These are phyloP conservation scores for Linum trigynum DNA, from an alignment of 345 rosid genomes.

Conservation along the genomic window DNA sequence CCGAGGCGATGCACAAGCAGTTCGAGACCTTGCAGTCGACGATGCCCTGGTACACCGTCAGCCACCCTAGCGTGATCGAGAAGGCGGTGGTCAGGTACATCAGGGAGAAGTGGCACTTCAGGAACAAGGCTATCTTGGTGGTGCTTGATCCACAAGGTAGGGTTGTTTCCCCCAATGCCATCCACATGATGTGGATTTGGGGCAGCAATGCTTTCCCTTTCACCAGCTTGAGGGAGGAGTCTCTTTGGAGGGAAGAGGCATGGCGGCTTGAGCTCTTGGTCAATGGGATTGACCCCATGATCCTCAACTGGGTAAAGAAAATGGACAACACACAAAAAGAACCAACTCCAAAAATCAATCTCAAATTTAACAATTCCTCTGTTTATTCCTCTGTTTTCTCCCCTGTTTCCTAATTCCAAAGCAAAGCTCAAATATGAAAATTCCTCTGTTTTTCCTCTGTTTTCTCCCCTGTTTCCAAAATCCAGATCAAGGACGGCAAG, in stretches of 20 bases:
- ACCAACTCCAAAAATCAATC: neutral
- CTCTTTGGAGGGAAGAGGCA: constrained; percentile 51
- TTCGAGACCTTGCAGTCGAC: constrained; percentile 37
- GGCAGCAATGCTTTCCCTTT: constrained; percentile 64
- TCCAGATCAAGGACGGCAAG: constrained; percentile 31
- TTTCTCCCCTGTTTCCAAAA: too few relatives aligned
- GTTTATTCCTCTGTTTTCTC: neutral
- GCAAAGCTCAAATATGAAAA: neutral
- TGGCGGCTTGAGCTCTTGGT: constrained; percentile 56
- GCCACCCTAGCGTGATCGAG: constrained; percentile 47
- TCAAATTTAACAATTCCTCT: neutral
- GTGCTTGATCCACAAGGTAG: constrained; percentile 77
- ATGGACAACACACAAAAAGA: neutral
- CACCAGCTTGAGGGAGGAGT: constrained; percentile 44
- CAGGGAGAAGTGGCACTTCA: constrained; percentile 56
- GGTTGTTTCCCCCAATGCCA: constrained; percentile 57
- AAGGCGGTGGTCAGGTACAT: constrained; percentile 41
- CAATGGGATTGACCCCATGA: constrained; percentile 35
- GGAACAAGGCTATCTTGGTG: constrained; percentile 56
- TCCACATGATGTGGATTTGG: constrained; percentile 89
- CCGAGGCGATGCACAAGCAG: constrained; percentile 32
- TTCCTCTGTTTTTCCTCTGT: neutral
- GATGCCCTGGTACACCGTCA: constrained; percentile 72
- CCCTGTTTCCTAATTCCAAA: neutral
- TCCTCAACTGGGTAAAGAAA: constrained; percentile 41